Base-by-base conservation (phyloP, 371 early-diverging fungal species). In the Conidiobolus incongruus region DNA sequence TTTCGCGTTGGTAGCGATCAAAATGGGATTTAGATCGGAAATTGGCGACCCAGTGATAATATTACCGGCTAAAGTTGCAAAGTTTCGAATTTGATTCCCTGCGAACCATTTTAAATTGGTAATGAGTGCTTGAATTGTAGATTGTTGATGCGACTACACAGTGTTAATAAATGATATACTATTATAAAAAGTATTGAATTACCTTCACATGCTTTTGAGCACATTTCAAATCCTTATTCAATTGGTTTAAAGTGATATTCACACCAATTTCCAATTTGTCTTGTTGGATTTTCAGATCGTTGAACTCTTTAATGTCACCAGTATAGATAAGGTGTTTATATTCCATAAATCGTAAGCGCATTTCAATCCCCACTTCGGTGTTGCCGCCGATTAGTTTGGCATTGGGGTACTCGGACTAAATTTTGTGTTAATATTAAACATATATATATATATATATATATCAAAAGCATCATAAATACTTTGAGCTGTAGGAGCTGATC, bases 1-100 rank as follows among this genome's bases (percentile, higher is more conserved):
- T 0, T 47, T 46, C 1, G 79, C 70, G 41, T 61, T 61, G 38
- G 71, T 52, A 13, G 79, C 73, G 10, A 81, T 58, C 30, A 75
- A 69, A 34, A 80, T 74, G 2, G 84, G 84, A 57, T 80, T 83
- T 39, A 83, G 57, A 49, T 81, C 81, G 13, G 79, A 78, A 38
- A 79, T 80, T 12, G 84, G 81, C 28, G 71, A 70, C 11, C 81
- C 84, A 4, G 84, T 81, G 16, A 63, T 72, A 35, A 81, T 70
- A 54, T 81, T 83, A 20, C 84, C 84, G 17, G 74, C 84, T 32
- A 80, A 56, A 1, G 75, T 72, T 11, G 80, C 78, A 2, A 79
- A 75, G 51, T 78, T 81, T 45, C 84, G 63, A 50, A 83, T 75
- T 58, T 83, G 84, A 38, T 54, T 58, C 29, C 81, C 75, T 4